phyloP scores from a whole-genome alignment of 345 rosid genomes.

The Mercurialis annua region DNA sequence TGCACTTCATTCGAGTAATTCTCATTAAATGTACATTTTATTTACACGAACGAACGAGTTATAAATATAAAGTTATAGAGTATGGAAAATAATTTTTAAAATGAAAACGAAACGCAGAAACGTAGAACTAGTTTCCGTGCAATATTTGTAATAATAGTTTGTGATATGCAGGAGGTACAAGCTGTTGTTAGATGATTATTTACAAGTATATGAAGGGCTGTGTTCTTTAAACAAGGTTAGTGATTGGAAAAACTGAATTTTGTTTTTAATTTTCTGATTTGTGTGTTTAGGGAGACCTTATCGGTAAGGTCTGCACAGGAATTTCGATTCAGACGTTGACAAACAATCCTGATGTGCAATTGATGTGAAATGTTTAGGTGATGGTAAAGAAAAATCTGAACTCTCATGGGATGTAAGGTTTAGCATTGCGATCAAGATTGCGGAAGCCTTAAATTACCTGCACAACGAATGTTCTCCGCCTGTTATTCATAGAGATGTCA shows the following conservation, averaged over 20 bases:
- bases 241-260: background rate
- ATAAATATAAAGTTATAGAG: no score
- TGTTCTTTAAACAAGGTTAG: slow-evolving; percentile 67
- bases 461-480: slow-evolving; percentile 65
- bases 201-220: slow-evolving; percentile 53
- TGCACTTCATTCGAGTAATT: slow-evolving; percentile 60
- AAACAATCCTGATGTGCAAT: slow-evolving; percentile 17
- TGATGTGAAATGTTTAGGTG: slow-evolving; percentile 26
- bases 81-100: no score
- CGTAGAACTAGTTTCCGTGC: no score
- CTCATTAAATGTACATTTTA: background rate
- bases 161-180: slow-evolving; percentile 43
- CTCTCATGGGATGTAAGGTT: slow-evolving; percentile 68
- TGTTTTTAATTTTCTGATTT: slow-evolving; percentile 4
- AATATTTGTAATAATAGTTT: background rate
- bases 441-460: slow-evolving; percentile 69
- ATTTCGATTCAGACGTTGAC: slow-evolving; percentile 41
- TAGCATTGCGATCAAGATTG: slow-evolving; percentile 56
- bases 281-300: slow-evolving; percentile 62
- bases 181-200: slow-evolving; percentile 47
- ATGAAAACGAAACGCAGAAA: no score
- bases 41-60: no score
- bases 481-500: slow-evolving; percentile 88
- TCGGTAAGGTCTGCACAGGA: slow-evolving; percentile 51
- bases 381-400: slow-evolving; percentile 28